Evolutionary conservation across 2,329 filamentous ascomycete genomes (phyloP).

Genomic region (Trichoderma polysporum): DNA sequence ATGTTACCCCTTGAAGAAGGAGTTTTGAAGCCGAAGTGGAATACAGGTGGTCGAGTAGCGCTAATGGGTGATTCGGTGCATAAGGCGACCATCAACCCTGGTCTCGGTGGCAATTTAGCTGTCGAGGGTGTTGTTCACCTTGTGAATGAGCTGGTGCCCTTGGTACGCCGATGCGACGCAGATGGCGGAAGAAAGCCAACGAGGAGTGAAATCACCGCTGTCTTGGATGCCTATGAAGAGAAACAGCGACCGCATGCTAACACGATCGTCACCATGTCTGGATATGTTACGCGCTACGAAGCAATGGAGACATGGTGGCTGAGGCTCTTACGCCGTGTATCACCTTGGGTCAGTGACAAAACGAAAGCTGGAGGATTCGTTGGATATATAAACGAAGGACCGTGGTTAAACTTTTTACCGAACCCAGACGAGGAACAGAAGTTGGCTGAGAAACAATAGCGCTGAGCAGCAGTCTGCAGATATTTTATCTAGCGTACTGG

Average conservation of each 20-base stretch:
- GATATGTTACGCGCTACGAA: conserved; percentile 7
- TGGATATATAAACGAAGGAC: conserved; percentile 1
- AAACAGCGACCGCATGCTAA: conserved; percentile 13
- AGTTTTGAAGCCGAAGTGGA: conserved; percentile 7
- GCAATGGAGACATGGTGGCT: conserved; percentile 16
- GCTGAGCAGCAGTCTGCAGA: neutral
- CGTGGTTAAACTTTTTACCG: conserved; percentile 3
- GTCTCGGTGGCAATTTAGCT: neutral
- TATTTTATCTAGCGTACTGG: neutral
- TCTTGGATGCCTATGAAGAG: conserved; percentile 1
- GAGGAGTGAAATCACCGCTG: neutral
- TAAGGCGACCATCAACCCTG: conserved; percentile 7
- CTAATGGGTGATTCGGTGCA: conserved; percentile 1
- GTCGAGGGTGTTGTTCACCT: conserved; percentile 9
- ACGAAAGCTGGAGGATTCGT: neutral
- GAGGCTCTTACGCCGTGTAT: conserved; percentile 2
- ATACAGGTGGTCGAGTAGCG: neutral
- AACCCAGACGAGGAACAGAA: neutral
- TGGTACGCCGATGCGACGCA: neutral
- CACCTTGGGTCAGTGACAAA: conserved; percentile 14
- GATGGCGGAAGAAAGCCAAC: neutral
- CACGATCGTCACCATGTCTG: neutral
- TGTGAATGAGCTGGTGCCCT: neutral
- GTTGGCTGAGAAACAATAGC: neutral
- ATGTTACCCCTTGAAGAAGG: conserved; percentile 14